These are phyloP conservation scores for Geranomyces variabilis DNA, from an alignment of 192 early-diverging fungal genomes.

Conservation along the genomic window DNA sequence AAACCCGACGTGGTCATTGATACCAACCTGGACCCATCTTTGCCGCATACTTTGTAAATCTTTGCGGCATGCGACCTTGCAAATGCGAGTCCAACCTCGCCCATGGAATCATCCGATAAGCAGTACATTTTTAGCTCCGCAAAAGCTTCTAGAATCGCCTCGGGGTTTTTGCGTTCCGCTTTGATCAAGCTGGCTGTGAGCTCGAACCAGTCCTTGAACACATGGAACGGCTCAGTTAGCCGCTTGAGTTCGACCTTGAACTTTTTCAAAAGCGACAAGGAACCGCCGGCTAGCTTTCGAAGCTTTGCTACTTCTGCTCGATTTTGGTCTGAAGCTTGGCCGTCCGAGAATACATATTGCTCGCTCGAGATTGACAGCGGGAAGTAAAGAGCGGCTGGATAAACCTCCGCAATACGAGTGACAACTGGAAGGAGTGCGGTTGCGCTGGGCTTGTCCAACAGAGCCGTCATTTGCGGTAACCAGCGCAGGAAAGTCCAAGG, in stretches of 20 bases:
- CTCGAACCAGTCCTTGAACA: conserved; percentile 71
- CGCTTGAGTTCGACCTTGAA: conserved; percentile 69
- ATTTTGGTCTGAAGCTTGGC: conserved; percentile 15
- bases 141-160: conserved; percentile 47
- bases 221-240: conserved; percentile 69
- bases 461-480: conserved; percentile 74
- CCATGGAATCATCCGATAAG: conserved; percentile 30
- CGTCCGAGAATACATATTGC: conserved; percentile 57
- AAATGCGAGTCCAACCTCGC: conserved; percentile 32
- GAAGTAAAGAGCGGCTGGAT: conserved; percentile 69
- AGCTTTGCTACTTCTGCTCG: background rate
- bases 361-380: conserved; percentile 73
- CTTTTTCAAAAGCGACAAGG: conserved; percentile 55
- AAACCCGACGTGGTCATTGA: conserved; percentile 49
- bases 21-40: conserved; percentile 52
- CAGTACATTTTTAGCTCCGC: conserved; percentile 57
- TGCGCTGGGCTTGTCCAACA: conserved; percentile 59
- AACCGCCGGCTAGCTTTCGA: conserved; percentile 18
- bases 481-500: conserved; percentile 76
- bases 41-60: conserved; percentile 49
- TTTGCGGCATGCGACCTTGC: conserved; percentile 46
- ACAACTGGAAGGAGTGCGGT: conserved; percentile 10
- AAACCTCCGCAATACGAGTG: conserved; percentile 59
- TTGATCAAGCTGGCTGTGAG: conserved; percentile 32
- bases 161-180: conserved; percentile 31